Base-by-base conservation (phyloP, 306 rosid genomes). In the Dryas octopetala region DNA sequence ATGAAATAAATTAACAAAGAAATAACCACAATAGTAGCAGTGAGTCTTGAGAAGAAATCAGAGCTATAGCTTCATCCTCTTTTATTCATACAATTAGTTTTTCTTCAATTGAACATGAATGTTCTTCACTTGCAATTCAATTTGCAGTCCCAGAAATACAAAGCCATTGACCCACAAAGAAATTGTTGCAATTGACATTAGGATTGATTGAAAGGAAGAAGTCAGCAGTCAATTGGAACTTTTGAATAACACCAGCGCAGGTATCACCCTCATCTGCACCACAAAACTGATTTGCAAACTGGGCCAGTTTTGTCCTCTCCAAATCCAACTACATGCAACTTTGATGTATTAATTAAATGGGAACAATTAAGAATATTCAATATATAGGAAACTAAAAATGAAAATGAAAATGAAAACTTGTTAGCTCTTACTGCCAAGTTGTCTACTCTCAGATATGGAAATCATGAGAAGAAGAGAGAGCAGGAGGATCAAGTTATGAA, bases 121-220 rank as follows among this genome's bases (percentile, higher is more conserved):
- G 1, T 32, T 13, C 4, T 2, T 14, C 11, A 12, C 45, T 62
- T 17, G 17, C 2, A 9, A 7, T 45, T 70, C 50, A 70, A 11
- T 70, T 77, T 10, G 13, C 40, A 4, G 9, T 51, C 40, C 70
- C 81, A 32, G 60, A 23, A 41, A 45, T 45, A 40, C 81, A 77
- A 23, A 77, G 76, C 81, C 81, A 77, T 7, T 77, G 70, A 11
- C 71, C 81, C 41, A 54, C 54, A 44, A 77, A 70, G 49, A 77
- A 60, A 4, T 7, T 46, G 65, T 62, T 11, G 15, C 81, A 62
- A 3, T 62, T 77, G 71, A 71, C 7, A 44, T 77, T 70, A 5
- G 71, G 81, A n/a, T 77, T 77, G 62, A 77, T 70, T 4, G 49
- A 14, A 4, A 45, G 7, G 7, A 77, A 77, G 70, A 23, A 61